These are phyloP conservation scores for Amanita molliuscula DNA, from an alignment of 768 basidiomycete species.

Conservation along the genomic window DNA sequence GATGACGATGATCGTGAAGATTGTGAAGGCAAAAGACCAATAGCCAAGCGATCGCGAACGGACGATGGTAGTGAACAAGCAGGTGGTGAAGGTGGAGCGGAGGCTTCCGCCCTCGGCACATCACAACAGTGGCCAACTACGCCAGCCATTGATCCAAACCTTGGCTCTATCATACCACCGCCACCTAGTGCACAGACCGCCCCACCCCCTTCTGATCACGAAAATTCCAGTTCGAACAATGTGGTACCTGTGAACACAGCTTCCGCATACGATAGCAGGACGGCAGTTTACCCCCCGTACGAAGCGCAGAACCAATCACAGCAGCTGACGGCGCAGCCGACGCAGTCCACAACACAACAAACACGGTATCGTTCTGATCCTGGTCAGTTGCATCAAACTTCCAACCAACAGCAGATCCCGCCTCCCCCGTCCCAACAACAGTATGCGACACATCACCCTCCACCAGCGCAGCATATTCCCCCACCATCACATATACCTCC, in stretches of 20 bases:
- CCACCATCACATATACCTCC: slow-evolving; percentile 7
- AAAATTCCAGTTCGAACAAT: neutral
- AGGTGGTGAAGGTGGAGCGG: slow-evolving; percentile 1
- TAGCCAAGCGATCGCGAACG: neutral
- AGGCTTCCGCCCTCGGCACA: neutral
- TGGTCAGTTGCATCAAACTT: slow-evolving; percentile 9
- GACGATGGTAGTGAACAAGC: slow-evolving; percentile 12
- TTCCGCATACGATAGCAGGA: slow-evolving; percentile 23
- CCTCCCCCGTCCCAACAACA: slow-evolving; percentile 11
- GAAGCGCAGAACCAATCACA: slow-evolving; percentile 17
- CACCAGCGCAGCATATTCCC: slow-evolving; percentile 9
- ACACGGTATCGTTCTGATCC: slow-evolving; percentile 1
- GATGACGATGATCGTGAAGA: slow-evolving; percentile 14
- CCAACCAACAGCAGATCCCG: slow-evolving; percentile 3
- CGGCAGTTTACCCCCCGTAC: slow-evolving; percentile 15
- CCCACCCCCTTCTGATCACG: slow-evolving; percentile 4
- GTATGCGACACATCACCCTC: slow-evolving; percentile 11
- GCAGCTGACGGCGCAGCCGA: neutral
- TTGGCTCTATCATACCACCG: slow-evolving; percentile 24
- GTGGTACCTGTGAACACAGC: slow-evolving; percentile 14
- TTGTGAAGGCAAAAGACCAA: slow-evolving; percentile 4
- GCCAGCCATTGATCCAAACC: slow-evolving; percentile 21
- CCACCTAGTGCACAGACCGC: slow-evolving; percentile 20
- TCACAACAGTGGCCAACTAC: slow-evolving; percentile 19
- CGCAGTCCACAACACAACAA: neutral